These are phyloP conservation scores for Kokia cookei DNA, from an alignment of 441 rosid genomes.

Conservation along the genomic window DNA sequence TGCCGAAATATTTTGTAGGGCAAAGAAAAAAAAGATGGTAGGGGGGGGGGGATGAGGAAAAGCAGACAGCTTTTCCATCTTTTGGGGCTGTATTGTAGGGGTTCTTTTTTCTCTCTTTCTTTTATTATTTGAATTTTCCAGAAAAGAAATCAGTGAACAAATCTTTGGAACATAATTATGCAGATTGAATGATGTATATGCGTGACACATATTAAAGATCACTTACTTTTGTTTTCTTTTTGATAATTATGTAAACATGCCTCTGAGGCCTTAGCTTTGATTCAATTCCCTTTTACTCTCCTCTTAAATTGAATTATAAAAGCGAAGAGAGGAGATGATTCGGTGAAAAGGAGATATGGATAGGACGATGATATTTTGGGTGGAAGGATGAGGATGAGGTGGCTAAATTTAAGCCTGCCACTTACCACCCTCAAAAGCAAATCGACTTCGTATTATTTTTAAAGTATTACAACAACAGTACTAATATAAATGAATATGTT, in stretches of 20 bases:
- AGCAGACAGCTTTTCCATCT: background rate
- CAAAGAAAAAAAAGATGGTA: background rate
- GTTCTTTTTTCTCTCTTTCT: background rate
- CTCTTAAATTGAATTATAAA: too few relatives aligned
- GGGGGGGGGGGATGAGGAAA: background rate
- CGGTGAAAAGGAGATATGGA: too few relatives aligned
- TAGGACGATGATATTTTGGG: too few relatives aligned
- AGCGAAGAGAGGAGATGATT: too few relatives aligned
- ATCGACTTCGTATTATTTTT: too few relatives aligned
- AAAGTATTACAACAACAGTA: too few relatives aligned
- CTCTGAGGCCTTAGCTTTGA: too few relatives aligned
- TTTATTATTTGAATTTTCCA: slow-evolving; percentile 6
- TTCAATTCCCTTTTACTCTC: too few relatives aligned
- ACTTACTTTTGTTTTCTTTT: background rate
- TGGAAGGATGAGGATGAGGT: background rate
- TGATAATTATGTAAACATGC: background rate
- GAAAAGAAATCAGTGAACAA: slow-evolving; percentile 11
- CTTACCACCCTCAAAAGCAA: too few relatives aligned
- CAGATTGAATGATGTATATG: slow-evolving; percentile 23
- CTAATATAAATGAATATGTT: too few relatives aligned
- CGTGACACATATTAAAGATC: slow-evolving; percentile 5
- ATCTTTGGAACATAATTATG: slow-evolving; percentile 13
- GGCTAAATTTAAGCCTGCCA: too few relatives aligned
- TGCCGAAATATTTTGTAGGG: slow-evolving; percentile 6
- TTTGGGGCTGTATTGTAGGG: slow-evolving; percentile 8